Percentiles rank a stretch among this genome's conserved stretches.
Evolutionary conservation across 768 basidiomycete genomes (phyloP).

Genomic region (Cystobasidium onofrii): DNA sequence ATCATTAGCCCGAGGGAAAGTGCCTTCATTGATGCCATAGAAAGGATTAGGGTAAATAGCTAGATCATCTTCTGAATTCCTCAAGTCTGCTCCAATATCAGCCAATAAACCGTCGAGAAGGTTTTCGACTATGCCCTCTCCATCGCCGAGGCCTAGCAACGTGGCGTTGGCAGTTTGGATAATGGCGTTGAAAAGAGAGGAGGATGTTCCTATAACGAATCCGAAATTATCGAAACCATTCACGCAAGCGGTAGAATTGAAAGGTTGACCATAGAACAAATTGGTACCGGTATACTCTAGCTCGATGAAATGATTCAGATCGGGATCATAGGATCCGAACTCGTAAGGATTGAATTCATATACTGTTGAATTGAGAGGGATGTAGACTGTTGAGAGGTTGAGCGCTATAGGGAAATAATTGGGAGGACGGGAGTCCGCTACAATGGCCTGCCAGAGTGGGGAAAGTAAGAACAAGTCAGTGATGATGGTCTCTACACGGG

Average conservation of each 20-base stretch:
- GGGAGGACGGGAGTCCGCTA: constrained; percentile 19
- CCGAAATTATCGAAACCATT: constrained; percentile 62
- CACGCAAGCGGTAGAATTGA: constrained; percentile 57
- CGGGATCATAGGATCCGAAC: constrained; percentile 66
- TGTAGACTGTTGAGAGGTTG: constrained; percentile 31
- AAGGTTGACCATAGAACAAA: constrained; percentile 55
- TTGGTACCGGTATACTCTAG: constrained; percentile 57
- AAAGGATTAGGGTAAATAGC: constrained; percentile 46
- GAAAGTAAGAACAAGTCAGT: not conserved
- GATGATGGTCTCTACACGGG: not conserved
- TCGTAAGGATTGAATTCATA: constrained; percentile 35
- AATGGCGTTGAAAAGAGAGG: constrained; percentile 45
- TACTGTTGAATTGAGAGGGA: constrained; percentile 38
- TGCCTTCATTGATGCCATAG: constrained; percentile 49
- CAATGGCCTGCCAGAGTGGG: constrained; percentile 15
- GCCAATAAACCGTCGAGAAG: constrained; percentile 42
- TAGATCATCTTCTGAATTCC: constrained; percentile 42
- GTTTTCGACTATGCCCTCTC: constrained; percentile 38
- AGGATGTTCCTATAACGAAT: constrained; percentile 67
- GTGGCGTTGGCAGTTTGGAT: constrained; percentile 35
- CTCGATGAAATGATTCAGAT: constrained; percentile 58
- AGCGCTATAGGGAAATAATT: constrained; percentile 20
- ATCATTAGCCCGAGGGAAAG: constrained; percentile 54
- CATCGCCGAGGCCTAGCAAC: constrained; percentile 41
- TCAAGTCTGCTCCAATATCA: constrained; percentile 37